phyloP scores from a whole-genome alignment of 164 flowering plant species.

The Vitis cinerea region DNA sequence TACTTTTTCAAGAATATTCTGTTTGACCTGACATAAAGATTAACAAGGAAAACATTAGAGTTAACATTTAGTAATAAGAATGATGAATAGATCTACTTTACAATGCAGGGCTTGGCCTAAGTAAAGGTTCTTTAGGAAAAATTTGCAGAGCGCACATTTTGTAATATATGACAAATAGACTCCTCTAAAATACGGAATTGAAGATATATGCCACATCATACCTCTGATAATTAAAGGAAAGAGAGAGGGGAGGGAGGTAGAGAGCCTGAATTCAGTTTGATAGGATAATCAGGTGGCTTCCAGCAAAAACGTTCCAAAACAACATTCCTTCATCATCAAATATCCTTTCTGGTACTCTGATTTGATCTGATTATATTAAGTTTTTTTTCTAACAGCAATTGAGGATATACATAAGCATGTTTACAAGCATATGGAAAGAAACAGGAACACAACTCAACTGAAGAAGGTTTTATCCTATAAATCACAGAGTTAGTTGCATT shows the following conservation, averaged over 20 bases:
- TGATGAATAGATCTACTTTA: no score
- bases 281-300: neutral
- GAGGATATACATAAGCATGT: no score
- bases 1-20: constrained; percentile 32
- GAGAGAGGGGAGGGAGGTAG: neutral
- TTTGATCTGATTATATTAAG: no score
- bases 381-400: no score
- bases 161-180: no score
- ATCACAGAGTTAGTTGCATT: neutral
- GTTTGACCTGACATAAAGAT: constrained; percentile 31
- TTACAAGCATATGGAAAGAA: neutral
- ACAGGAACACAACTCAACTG: neutral
- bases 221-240: no score
- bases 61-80: neutral
- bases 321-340: neutral
- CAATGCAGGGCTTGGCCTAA: no score
- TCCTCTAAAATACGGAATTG: no score
- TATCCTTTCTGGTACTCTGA: no score
- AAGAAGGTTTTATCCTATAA: neutral
- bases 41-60: neutral
- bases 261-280: neutral
- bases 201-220: no score
- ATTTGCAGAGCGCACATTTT: no score
- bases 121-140: no score
- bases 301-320: neutral